Conservation (phyloP, 805 yeast species). For the Tetrapisispora taiwanensis region DNA sequence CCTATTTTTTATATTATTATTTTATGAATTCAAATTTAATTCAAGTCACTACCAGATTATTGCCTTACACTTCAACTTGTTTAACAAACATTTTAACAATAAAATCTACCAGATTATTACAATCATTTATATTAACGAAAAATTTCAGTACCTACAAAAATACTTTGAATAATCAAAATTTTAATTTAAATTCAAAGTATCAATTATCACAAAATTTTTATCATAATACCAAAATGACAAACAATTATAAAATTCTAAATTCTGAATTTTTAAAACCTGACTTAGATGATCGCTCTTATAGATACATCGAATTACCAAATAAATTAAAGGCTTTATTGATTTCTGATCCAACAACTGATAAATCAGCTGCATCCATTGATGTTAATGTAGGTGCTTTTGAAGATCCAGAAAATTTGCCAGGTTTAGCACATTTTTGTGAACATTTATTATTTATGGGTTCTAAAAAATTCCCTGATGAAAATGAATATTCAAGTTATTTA, state of each 20-base stretch:
- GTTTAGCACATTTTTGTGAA: conserved; percentile 72
- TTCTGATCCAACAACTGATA: conserved; percentile 60
- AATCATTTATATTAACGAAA: background rate
- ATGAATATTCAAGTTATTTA: conserved; percentile 64
- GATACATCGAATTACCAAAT: conserved; percentile 51
- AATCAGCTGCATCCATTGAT: conserved; percentile 70
- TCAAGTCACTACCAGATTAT: background rate
- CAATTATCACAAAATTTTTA: background rate
- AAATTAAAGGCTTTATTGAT: conserved; percentile 52
- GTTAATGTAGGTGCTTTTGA: conserved; percentile 70
- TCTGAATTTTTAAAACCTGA: conserved; percentile 32
- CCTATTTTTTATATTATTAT: background rate
- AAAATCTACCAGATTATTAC: background rate
- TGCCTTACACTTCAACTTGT: background rate
- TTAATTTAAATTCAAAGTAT: too few relatives aligned
- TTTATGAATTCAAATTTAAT: background rate
- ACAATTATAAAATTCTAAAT: conserved; percentile 10
- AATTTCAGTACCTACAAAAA: background rate
- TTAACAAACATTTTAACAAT: background rate
- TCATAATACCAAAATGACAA: background rate
- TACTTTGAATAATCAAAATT: too few relatives aligned
- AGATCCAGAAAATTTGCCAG: conserved; percentile 55
- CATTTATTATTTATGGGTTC: conserved; percentile 77
- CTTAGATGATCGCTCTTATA: conserved; percentile 66
- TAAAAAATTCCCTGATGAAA: conserved; percentile 63